These are phyloP conservation scores for Pyrus bretschneideri DNA, from an alignment of 306 rosid genomes.

Conservation along the genomic window DNA sequence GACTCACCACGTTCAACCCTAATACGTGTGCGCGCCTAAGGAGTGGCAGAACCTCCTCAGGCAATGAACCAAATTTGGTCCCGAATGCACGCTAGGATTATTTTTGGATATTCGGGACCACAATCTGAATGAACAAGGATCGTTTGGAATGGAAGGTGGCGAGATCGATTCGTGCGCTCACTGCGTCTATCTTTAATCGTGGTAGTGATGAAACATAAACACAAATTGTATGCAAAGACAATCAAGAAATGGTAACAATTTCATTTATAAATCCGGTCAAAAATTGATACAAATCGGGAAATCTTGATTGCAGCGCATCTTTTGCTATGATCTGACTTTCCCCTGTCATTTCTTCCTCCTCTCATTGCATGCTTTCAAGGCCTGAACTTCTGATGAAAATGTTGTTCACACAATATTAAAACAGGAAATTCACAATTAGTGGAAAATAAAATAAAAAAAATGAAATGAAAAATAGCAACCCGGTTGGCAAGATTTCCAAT, in stretches of 20 bases:
- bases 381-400: constrained; percentile 43
- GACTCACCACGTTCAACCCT: too few relatives aligned
- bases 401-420: not conserved
- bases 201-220: not conserved
- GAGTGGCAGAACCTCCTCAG: too few relatives aligned
- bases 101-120: too few relatives aligned
- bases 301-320: not conserved
- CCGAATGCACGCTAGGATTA: too few relatives aligned
- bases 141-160: too few relatives aligned
- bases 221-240: not conserved
- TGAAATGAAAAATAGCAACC: constrained; percentile 4
- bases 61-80: too few relatives aligned
- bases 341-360: constrained; percentile 33
- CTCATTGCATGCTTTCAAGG: constrained; percentile 68
- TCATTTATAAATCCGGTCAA: not conserved
- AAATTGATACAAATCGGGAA: not conserved
- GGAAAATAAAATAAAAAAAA: not conserved
- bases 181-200: too few relatives aligned
- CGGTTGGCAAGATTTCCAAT: constrained; percentile 74
- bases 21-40: too few relatives aligned
- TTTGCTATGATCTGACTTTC: constrained; percentile 17
- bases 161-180: too few relatives aligned
- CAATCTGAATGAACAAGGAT: too few relatives aligned
- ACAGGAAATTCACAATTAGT: not conserved
- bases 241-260: not conserved